A percentile compares a stretch with the other conserved stretches of the same genome.
Conservation (phyloP, 805 yeast genomes). For the Nakazawaea siamensis region DNA sequence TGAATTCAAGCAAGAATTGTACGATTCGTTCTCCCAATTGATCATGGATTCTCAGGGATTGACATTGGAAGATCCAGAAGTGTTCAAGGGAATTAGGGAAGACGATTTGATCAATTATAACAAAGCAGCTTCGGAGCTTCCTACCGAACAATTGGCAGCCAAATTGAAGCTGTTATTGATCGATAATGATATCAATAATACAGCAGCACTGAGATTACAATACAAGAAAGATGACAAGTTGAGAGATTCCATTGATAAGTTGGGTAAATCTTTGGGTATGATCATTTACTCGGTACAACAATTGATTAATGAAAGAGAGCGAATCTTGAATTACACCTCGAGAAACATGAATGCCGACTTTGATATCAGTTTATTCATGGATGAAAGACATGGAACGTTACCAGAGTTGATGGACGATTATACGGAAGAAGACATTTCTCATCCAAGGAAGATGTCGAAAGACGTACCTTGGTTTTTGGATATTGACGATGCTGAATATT, state of each 20-base stretch:
- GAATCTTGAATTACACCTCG: slow-evolving; percentile 63
- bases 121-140: slow-evolving; percentile 27
- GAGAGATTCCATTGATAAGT: slow-evolving; percentile 28
- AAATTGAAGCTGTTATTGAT: slow-evolving; percentile 38
- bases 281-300: slow-evolving; percentile 38
- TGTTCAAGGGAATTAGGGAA: slow-evolving; percentile 54
- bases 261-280: slow-evolving; percentile 26
- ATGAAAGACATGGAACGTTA: slow-evolving; percentile 31
- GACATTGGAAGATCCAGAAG: slow-evolving; percentile 69
- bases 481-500: slow-evolving; percentile 47
- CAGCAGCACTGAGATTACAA: slow-evolving; percentile 21
- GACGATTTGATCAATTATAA: slow-evolving; percentile 40
- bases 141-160: slow-evolving; percentile 42
- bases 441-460: slow-evolving; percentile 25
- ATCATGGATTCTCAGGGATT: slow-evolving; percentile 63
- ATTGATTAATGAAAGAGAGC: slow-evolving; percentile 63
- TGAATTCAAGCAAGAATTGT: slow-evolving; percentile 65
- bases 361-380: slow-evolving; percentile 47
- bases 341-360: slow-evolving; percentile 72
- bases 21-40: slow-evolving; percentile 48
- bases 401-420: slow-evolving; percentile 26
- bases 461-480: slow-evolving; percentile 68
- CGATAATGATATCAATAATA: slow-evolving; percentile 34
- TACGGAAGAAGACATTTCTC: slow-evolving; percentile 20
- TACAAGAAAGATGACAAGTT: slow-evolving; percentile 32